Evolutionary conservation across 2,329 filamentous ascomycete species (phyloP).

Genomic region (Cladorrhinum sp.): DNA sequence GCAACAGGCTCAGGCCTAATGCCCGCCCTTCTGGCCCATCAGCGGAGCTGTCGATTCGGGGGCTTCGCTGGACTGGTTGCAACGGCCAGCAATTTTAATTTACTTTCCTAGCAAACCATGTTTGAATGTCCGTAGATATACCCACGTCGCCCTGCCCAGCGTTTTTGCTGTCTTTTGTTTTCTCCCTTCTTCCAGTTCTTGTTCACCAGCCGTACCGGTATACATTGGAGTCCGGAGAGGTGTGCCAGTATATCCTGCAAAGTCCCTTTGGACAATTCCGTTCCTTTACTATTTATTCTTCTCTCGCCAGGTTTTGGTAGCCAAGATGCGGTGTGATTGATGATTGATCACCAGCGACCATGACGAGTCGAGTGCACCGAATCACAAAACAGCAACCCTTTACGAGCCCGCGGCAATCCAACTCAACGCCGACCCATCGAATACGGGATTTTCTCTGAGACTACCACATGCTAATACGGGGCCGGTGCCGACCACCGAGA

Average conservation of each 20-base stretch:
- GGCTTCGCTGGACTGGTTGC: not conserved
- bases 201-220: not conserved
- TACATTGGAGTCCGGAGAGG: not conserved
- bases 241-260: too few relatives aligned
- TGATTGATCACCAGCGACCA: constrained; percentile 6
- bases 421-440: constrained; percentile 7
- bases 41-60: constrained; percentile 5
- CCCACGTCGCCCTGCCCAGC: constrained; percentile 2
- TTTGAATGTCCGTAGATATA: not conserved
- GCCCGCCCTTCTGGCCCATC: not conserved
- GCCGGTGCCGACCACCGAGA: constrained; percentile 8
- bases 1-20: constrained; percentile 4
- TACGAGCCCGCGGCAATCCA: constrained; percentile 9
- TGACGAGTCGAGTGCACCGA: constrained; percentile 10
- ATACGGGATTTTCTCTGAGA: constrained; percentile 8
- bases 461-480: constrained; percentile 6
- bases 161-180: not conserved
- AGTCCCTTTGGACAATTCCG: too few relatives aligned
- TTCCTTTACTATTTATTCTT: not conserved
- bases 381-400: constrained; percentile 9
- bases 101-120: not conserved
- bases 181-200: not conserved
- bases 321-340: not conserved
- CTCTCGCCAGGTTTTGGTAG: not conserved
- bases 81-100: constrained; percentile 9